These are phyloP conservation scores for Teratosphaeria gauchensis DNA, from an alignment of 2,329 filamentous ascomycete species.

Conservation along the genomic window DNA sequence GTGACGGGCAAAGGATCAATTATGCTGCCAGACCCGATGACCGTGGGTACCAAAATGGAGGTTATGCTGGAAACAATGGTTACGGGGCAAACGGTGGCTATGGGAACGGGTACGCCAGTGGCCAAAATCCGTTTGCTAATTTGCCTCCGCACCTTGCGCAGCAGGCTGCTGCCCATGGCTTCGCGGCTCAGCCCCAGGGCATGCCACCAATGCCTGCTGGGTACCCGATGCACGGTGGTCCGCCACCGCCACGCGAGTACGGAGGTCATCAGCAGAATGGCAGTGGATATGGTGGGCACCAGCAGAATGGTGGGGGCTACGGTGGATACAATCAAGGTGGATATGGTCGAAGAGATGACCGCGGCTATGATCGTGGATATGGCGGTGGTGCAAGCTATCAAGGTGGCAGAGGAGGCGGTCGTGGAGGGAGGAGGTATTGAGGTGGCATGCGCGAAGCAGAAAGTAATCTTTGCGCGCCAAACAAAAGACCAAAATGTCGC, in stretches of 20 bases:
- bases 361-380: conserved; percentile 11
- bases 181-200: conserved; percentile 4
- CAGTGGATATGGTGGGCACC: conserved; percentile 9
- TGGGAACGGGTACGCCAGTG: conserved; percentile 10
- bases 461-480: not conserved
- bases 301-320: conserved; percentile 13
- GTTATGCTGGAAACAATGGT: conserved; percentile 16
- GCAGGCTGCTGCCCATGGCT: conserved; percentile 25
- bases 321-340: conserved; percentile 10
- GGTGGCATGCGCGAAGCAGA: not conserved
- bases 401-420: conserved; percentile 5
- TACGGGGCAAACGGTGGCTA: conserved; percentile 18
- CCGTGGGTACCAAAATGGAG: conserved; percentile 16
- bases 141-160: conserved; percentile 26
- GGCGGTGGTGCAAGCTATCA: conserved; percentile 15
- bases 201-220: conserved; percentile 7
- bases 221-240: not conserved
- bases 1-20: conserved; percentile 43
- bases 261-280: not conserved
- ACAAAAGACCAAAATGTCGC: not conserved
- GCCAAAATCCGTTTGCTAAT: conserved; percentile 15
- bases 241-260: conserved; percentile 1
- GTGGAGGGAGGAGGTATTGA: conserved; percentile 4
- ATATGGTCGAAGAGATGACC: conserved; percentile 9
- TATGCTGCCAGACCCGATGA: conserved; percentile 33